Percentiles rank a stretch among this genome's conserved stretches.
Evolutionary conservation across 139 green algal genomes (phyloP).

Genomic region (Chlorokybus atmophyticus): DNA sequence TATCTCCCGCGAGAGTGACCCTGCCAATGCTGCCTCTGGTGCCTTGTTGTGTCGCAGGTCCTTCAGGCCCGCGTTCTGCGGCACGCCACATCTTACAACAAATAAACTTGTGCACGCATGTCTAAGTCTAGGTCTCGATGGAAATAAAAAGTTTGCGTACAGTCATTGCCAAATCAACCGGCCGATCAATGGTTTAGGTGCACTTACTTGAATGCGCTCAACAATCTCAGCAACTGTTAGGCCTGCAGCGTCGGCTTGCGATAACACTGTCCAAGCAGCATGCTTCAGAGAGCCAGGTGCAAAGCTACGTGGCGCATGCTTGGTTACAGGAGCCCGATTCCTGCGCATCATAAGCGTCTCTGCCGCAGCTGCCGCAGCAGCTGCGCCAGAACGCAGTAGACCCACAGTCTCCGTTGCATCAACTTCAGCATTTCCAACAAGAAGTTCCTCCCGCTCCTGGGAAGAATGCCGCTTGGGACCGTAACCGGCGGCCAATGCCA

Average conservation of each 20-base stretch:
- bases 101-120: not conserved
- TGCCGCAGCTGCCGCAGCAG: not conserved
- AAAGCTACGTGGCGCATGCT: slow-evolving; percentile 5
- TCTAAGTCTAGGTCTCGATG: too few species aligned
- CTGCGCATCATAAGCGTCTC: not conserved
- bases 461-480: slow-evolving; percentile 18
- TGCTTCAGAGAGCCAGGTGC: slow-evolving; percentile 29
- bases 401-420: not conserved
- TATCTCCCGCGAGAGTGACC: not conserved
- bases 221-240: slow-evolving; percentile 15
- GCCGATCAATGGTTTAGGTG: too few species aligned
- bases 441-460: not conserved
- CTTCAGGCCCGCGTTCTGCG: not conserved
- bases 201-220: slow-evolving; percentile 20
- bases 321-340: not conserved
- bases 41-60: not conserved
- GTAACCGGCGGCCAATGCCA: slow-evolving; percentile 22
- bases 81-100: not conserved
- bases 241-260: slow-evolving; percentile 5
- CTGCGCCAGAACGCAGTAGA: not conserved
- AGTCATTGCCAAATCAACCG: too few species aligned
- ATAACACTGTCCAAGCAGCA: slow-evolving; percentile 18
- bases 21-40: not conserved
- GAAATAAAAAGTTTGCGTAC: too few species aligned
- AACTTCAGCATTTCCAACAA: not conserved